A percentile compares a stretch with the other conserved stretches of the same genome.
These are phyloP conservation scores for Phialophora verrucosa DNA, from an alignment of 2,329 filamentous ascomycete genomes.

Conservation along the genomic window DNA sequence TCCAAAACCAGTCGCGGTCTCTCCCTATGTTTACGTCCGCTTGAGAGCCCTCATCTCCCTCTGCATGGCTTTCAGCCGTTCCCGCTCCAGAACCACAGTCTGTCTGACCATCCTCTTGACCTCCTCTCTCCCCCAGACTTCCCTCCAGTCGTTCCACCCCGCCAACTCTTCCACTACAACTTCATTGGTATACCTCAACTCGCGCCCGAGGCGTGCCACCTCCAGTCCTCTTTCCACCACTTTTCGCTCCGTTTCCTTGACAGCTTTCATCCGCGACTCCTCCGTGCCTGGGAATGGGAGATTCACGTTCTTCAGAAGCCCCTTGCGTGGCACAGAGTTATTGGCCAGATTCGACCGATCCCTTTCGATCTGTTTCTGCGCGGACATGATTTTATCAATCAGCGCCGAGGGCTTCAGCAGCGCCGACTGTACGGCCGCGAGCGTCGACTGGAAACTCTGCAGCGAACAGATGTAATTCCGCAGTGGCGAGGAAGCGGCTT, in stretches of 20 bases:
- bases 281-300: conserved; percentile 66
- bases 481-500: conserved; percentile 72
- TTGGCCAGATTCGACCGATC: conserved; percentile 76
- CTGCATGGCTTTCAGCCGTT: conserved; percentile 78
- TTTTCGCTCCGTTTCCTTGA: conserved; percentile 83
- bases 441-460: conserved; percentile 80
- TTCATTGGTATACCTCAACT: conserved; percentile 90
- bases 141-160: conserved; percentile 90
- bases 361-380: conserved; percentile 77
- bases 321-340: conserved; percentile 53
- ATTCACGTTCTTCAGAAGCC: conserved; percentile 44
- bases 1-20: neutral
- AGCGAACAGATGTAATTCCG: conserved; percentile 75
- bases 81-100: conserved; percentile 80
- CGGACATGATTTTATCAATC: conserved; percentile 74
- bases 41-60: conserved; percentile 72
- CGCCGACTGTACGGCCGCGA: conserved; percentile 78
- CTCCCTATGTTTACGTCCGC: neutral
- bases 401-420: conserved; percentile 79
- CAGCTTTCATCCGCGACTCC: conserved; percentile 80
- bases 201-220: conserved; percentile 74
- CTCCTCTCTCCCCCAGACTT: conserved; percentile 74
- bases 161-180: conserved; percentile 90
- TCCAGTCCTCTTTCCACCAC: conserved; percentile 73
- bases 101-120: conserved; percentile 76